phyloP scores from a whole-genome alignment of 2,329 filamentous ascomycete genomes.

The Teratosphaeria gauchensis region DNA sequence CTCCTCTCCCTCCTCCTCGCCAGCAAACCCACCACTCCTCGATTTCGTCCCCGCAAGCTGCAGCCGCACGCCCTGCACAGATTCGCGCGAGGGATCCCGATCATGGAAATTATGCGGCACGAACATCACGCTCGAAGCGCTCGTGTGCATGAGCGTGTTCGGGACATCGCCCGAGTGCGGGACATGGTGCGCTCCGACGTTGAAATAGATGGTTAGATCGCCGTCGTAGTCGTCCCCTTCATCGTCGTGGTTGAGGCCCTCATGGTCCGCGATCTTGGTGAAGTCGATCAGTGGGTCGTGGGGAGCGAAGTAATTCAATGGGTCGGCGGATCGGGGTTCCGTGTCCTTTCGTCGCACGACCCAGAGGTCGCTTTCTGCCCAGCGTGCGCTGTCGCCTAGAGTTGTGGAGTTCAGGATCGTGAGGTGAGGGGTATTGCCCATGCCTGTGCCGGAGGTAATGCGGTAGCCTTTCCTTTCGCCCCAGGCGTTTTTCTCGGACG shows the following conservation, averaged over 20 bases:
- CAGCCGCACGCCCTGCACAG: slow-evolving; percentile 22
- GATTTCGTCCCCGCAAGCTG: slow-evolving; percentile 17
- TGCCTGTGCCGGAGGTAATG: slow-evolving; percentile 28
- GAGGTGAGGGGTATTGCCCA: slow-evolving; percentile 33
- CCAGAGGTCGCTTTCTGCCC: slow-evolving; percentile 44
- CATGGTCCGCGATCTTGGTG: slow-evolving; percentile 39
- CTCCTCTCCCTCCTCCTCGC: slow-evolving; percentile 1
- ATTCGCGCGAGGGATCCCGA: slow-evolving; percentile 18
- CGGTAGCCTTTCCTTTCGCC: slow-evolving; percentile 35
- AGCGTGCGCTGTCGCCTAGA: slow-evolving; percentile 37
- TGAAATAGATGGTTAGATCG: slow-evolving; percentile 40
- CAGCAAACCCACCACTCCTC: slow-evolving; percentile 15
- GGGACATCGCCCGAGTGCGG: slow-evolving; percentile 24
- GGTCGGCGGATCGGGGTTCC: slow-evolving; percentile 39
- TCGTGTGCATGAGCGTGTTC: slow-evolving; percentile 24
- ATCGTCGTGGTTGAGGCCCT: slow-evolving; percentile 34
- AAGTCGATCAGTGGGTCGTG: slow-evolving; percentile 44
- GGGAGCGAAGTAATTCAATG: slow-evolving; percentile 38
- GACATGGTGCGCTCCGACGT: slow-evolving; percentile 44
- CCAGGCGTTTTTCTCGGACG: slow-evolving; percentile 30
- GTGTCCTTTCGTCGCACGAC: slow-evolving; percentile 44
- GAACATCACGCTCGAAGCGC: slow-evolving; percentile 22
- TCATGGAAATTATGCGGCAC: slow-evolving; percentile 25
- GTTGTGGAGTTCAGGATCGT: slow-evolving; percentile 42
- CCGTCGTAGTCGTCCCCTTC: slow-evolving; percentile 11